A percentile compares a stretch with the other conserved stretches of the same genome.
These are phyloP conservation scores for Raffaelea albimanens DNA, from an alignment of 2,329 filamentous ascomycete genomes.

Conservation along the genomic window DNA sequence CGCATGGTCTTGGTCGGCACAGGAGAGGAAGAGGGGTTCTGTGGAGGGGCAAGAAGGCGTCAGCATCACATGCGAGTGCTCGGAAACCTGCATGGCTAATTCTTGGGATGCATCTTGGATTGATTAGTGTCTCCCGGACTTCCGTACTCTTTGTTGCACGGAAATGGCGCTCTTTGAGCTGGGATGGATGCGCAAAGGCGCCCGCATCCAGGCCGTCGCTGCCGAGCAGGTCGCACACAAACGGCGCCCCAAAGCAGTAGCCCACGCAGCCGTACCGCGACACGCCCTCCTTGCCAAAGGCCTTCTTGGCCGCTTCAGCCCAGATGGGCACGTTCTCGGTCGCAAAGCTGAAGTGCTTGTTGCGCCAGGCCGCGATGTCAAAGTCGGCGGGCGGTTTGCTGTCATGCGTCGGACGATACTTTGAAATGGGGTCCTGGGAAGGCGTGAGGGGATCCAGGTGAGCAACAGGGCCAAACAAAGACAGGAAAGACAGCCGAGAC, in stretches of 20 bases:
- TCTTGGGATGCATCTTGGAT: too few relatives aligned
- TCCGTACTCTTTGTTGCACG: conserved; percentile 23
- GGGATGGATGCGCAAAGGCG: conserved; percentile 41
- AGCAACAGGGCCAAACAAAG: not conserved
- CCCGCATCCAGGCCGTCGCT: conserved; percentile 27
- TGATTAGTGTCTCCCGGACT: too few relatives aligned
- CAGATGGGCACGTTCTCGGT: conserved; percentile 32
- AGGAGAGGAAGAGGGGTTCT: conserved; percentile 35
- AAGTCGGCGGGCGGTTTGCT: conserved; percentile 27
- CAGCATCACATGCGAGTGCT: not conserved
- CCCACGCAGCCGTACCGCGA: conserved; percentile 32
- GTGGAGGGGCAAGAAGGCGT: too few relatives aligned
- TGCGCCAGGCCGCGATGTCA: conserved; percentile 37
- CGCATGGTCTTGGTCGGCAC: conserved; percentile 33
- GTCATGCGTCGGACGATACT: conserved; percentile 12
- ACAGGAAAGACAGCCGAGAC: not conserved
- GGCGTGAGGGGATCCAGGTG: not conserved
- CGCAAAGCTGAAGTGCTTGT: conserved; percentile 33
- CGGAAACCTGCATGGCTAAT: not conserved
- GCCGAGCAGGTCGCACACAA: conserved; percentile 32
- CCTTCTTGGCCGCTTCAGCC: conserved; percentile 26
- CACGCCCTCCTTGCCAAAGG: conserved; percentile 20
- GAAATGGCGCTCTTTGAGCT: conserved; percentile 37
- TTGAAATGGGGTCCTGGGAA: conserved; percentile 21
- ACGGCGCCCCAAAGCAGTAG: conserved; percentile 33